Percentiles rank a stretch among this genome's conserved stretches.
phyloP scores from a whole-genome alignment of 1,139 yeast genomes.

The Yamadazyma atmosphaerica region DNA sequence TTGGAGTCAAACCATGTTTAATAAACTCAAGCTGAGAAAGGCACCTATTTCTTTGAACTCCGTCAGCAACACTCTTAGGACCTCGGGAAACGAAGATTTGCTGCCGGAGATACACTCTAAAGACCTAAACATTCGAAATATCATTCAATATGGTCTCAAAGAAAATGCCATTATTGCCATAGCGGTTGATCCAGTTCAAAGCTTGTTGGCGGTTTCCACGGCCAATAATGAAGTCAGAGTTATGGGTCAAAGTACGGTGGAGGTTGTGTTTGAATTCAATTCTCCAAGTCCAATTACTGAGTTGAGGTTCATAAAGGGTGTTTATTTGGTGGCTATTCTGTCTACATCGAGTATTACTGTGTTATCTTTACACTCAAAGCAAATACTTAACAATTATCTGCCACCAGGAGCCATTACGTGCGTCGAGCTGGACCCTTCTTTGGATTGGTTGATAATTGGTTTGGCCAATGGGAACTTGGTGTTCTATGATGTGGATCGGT shows the following conservation, averaged over 20 bases:
- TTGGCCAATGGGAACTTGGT: slow-evolving; percentile 70
- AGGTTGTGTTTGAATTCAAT: slow-evolving; percentile 60
- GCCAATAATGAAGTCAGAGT: slow-evolving; percentile 69
- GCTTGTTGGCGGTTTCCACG: slow-evolving; percentile 80
- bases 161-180: slow-evolving; percentile 52
- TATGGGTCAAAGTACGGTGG: slow-evolving; percentile 83
- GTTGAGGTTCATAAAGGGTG: slow-evolving; percentile 72
- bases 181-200: slow-evolving; percentile 88
- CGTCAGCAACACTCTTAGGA: slow-evolving; percentile 55
- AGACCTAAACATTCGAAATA: slow-evolving; percentile 31
- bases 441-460: slow-evolving; percentile 87
- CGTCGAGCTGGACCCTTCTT: slow-evolving; percentile 75
- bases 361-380: slow-evolving; percentile 66
- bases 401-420: slow-evolving; percentile 69
- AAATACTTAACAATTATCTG: slow-evolving; percentile 52
- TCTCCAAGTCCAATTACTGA: slow-evolving; percentile 53
- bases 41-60: slow-evolving; percentile 49
- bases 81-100: slow-evolving; percentile 40
- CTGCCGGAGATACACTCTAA: slow-evolving; percentile 44
- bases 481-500: slow-evolving; percentile 85
- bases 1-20: slow-evolving; percentile 35
- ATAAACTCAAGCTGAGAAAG: slow-evolving; percentile 44
- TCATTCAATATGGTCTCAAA: slow-evolving; percentile 42
- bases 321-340: slow-evolving; percentile 71
- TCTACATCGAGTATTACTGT: slow-evolving; percentile 56